Evolutionary conservation across 495 filamentous ascomycete genomes (phyloP), one percentile per base, ranked within the genome.

Genomic region (Aspergillus incahuasiensis): DNA sequence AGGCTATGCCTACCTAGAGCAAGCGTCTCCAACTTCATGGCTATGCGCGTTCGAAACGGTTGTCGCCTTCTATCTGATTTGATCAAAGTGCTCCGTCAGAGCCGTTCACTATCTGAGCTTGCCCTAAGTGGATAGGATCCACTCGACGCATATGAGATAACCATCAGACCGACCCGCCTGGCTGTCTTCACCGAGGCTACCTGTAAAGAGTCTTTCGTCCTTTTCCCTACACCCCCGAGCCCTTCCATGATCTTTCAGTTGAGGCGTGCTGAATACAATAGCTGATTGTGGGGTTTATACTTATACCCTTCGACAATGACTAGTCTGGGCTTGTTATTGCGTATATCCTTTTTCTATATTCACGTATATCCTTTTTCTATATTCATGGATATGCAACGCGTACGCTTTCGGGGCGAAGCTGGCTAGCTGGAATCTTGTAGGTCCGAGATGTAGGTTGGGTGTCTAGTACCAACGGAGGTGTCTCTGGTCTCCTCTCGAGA

Each of bases 371-470:
- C n/a, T n/a, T n/a, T n/a, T n/a, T n/a, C n/a, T n/a, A n/a, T n/a
- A n/a, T n/a, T n/a, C n/a, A n/a, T n/a, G n/a, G n/a, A n/a, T n/a
- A n/a, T n/a, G n/a, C n/a, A n/a, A n/a, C n/a, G n/a, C n/a, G n/a
- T n/a, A n/a, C n/a, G n/a, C n/a, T n/a, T n/a, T n/a, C n/a, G n/a
- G n/a, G n/a, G n/a, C n/a, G n/a, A n/a, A n/a, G n/a, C 38, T 40
- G n/a, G 18, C 38, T 11, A n/a, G n/a, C n/a, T 38, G 3, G 7
- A 4, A 55, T 16, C 22, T 20, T 24, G 19, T 16, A 58, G 55
- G 28, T 48, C 41, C 12, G 55, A 58, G 52, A 53, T 58, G 55
- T 58, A 48, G 55, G 48, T 53, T 21, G 30, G 55, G 34, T 58
- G 55, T 38, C 52, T 58, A 2, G 40, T 48, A 6, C 48, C 48